Percentiles rank a stretch among this genome's conserved stretches.
These are phyloP conservation scores for Blastocystis sp. DNA, from an alignment of 352 stramenopile species.

Conservation along the genomic window DNA sequence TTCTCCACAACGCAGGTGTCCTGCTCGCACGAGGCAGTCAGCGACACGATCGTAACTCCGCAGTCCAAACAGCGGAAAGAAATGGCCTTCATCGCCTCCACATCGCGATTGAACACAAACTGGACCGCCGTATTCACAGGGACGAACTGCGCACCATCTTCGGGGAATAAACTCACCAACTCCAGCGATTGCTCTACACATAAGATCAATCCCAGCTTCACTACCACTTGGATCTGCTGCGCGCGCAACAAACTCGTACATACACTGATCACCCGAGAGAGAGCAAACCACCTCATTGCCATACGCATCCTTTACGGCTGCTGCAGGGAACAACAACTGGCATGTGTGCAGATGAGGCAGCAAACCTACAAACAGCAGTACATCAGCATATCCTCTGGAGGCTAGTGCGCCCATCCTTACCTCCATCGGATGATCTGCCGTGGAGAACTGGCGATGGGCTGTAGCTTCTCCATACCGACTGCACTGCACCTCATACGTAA, in stretches of 20 bases:
- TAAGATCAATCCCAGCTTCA: background rate
- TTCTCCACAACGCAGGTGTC: slow-evolving; percentile 3
- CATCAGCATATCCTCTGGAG: background rate
- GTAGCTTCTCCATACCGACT: background rate
- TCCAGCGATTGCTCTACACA: background rate
- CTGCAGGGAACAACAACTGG: background rate
- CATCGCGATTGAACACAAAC: slow-evolving; percentile 13
- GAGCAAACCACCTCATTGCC: background rate
- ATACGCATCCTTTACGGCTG: background rate
- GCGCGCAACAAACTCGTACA: background rate
- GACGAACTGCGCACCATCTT: slow-evolving; percentile 19
- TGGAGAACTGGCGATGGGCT: background rate
- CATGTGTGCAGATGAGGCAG: slow-evolving; percentile 21
- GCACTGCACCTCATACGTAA: background rate
- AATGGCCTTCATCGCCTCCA: background rate
- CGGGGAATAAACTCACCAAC: background rate
- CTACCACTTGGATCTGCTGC: background rate
- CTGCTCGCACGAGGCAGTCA: background rate
- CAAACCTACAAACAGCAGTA: background rate
- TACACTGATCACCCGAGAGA: background rate
- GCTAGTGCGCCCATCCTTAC: background rate
- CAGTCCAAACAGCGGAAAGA: slow-evolving; percentile 30
- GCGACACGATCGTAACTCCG: background rate
- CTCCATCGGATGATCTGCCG: background rate
- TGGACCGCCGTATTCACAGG: background rate